Base-by-base conservation (phyloP, 306 rosid genomes). In the Castanea crenata region DNA sequence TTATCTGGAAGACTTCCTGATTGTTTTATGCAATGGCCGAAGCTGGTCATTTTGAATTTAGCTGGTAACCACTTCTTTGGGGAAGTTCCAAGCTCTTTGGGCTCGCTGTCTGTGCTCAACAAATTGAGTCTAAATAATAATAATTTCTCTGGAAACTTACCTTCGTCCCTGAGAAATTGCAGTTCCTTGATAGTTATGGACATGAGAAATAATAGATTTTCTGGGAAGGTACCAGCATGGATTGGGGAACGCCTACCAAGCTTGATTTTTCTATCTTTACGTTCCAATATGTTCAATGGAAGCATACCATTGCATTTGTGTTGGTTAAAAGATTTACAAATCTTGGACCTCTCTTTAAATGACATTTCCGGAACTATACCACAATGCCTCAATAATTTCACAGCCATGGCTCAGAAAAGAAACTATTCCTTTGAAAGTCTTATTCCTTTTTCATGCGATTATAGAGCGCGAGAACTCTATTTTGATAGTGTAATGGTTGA, bases 211-310 rank as follows among this genome's bases (percentile, higher is more conserved):
- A 87, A 84, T 23, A 61, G 65, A 55, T 8, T 87, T 3, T 61
- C 52, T 1, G 86, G 86, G 2, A 57, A 3, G 3, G 65, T 84
- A 49, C 88, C 90, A 19, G 4, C 64, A 51, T 82, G 83, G 83
- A 74, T 52, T 0, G 85, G 81, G 5, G 14, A 52, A 56, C 0
- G 11, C 21, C 34, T 6, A 31, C 56, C 71, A 10, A 5, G 32
- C 1, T 21, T 84, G 70, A 78, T 51, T 27, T 29, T 73, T 55
- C 84, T 84, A 12, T 73, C 61, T 14, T 6, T 84, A 1, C 13
- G 32, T 2, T n/a, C 71, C 29, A 87, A 79, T 55, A 6, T 5
- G 63, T 74, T 81, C 3, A 27, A 4, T 11, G 80, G 83, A 1
- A 10, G 20, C 63, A 69, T 87, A 59, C 88, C 86, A 55, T 7